Evolutionary conservation across 148 eudicot genomes (phyloP).

Genomic region (Rhododendron ferrugineum): DNA sequence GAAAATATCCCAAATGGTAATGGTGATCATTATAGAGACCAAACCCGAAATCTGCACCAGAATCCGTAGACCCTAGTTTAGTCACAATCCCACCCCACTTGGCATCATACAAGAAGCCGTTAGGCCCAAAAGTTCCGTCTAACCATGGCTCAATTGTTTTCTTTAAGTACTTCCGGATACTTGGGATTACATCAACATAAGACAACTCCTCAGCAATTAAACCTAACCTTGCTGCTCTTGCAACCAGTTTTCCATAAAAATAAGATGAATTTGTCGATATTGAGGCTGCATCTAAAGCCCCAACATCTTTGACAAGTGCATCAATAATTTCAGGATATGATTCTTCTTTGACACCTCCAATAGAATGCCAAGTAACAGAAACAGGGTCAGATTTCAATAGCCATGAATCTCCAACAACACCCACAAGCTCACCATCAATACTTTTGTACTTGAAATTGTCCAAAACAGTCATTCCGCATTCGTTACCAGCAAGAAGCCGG

Average conservation of each 20-base stretch:
- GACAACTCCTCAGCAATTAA: constrained; percentile 87
- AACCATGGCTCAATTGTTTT: constrained; percentile 90
- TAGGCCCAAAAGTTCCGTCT: constrained; percentile 59
- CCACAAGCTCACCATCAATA: constrained; percentile 92
- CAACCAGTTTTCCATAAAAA: constrained; percentile 73
- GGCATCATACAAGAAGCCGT: constrained; percentile 74
- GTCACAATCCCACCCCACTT: constrained; percentile 92
- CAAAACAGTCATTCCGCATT: constrained; percentile 35
- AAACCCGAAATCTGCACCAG: constrained; percentile 90
- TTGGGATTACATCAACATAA: constrained; percentile 57
- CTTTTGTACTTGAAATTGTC: constrained; percentile 69
- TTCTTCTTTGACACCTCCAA: constrained; percentile 57
- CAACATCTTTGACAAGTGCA: constrained; percentile 65
- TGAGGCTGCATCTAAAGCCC: constrained; percentile 33
- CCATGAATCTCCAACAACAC: constrained; percentile 93
- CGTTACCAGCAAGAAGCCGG: constrained; percentile 39
- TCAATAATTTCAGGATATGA: constrained; percentile 49
- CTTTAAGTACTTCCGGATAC: constrained; percentile 53
- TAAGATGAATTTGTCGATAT: constrained; percentile 69
- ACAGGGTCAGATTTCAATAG: constrained; percentile 55
- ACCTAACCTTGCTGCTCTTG: constrained; percentile 88
- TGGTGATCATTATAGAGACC: constrained; percentile 91
- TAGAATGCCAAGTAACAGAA: constrained; percentile 82
- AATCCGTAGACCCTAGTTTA: constrained; percentile 60
- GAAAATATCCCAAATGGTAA: constrained; percentile 78